Conservation (phyloP, 1,284 basidiomycete species). For the Austropuccinia psidii region DNA sequence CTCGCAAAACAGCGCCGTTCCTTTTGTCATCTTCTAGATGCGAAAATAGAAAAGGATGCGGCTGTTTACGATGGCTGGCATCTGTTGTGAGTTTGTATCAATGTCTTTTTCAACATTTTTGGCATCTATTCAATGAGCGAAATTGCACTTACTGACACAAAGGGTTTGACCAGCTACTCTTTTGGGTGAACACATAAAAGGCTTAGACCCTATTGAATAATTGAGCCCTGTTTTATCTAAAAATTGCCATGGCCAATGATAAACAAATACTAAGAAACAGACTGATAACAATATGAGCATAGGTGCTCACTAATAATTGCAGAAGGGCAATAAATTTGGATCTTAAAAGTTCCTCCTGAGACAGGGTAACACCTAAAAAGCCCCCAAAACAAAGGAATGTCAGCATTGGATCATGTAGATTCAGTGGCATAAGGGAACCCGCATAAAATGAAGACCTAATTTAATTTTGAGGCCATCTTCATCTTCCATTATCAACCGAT, state of each 20-base stretch:
- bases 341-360: no score
- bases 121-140: no score
- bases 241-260: no score
- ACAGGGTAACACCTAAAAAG: no score
- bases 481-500: slow-evolving; percentile 24
- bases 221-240: slow-evolving; percentile 76
- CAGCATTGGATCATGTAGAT: no score
- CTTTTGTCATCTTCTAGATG: slow-evolving; percentile 68
- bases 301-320: no score
- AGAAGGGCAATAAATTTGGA: no score
- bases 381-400: no score
- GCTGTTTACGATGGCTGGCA: slow-evolving; percentile 41
- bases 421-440: no score
- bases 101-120: no score
- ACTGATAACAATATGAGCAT: no score
- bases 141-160: slow-evolving; percentile 47
- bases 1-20: slow-evolving; percentile 73
- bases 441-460: slow-evolving; percentile 31
- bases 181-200: slow-evolving; percentile 63
- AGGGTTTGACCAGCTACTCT: slow-evolving; percentile 73
- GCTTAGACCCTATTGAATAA: slow-evolving; percentile 68
- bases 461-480: slow-evolving; percentile 31
- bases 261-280: no score
- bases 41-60: slow-evolving; percentile 60
- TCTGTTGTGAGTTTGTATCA: slow-evolving; percentile 52